Base-by-base conservation (phyloP, 371 early-diverging fungal genomes). In the Smittium culicis region DNA sequence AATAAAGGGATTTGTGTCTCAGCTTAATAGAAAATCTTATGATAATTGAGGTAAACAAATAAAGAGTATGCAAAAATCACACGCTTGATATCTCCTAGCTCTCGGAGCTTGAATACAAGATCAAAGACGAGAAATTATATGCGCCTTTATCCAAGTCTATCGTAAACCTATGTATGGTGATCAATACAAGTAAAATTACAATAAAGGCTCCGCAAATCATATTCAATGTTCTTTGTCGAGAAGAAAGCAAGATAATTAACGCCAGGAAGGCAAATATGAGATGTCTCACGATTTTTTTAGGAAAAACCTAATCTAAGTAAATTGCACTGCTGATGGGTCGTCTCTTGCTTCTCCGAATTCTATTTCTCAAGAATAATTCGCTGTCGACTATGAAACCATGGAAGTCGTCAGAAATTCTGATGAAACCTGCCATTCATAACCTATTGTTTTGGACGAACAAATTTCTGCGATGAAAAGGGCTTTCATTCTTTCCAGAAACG, bases 21-120 rank as follows among this genome's bases (percentile, higher is more conserved):
- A 3, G 72, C 73, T 27, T 78, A 79, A 34, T 71, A 77, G 1
- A 74, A 79, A 72, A 74, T 77, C 29, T 67, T 76, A n/a, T 60
- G 75, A 34, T 31, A 76, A 54, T 67, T 71, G 59, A 35, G 34
- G 29, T 73, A 70, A n/a, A 65, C 32, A 27, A 31, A 28, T 2
- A 59, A 5, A 8, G 58, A 16, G 58, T 32, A n/a, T 29, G 68
- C 65, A 35, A 70, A 70, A 54, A 11, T n/a, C n/a, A 74, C 70
- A 0, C 58, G 57, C 61, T 61, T 66, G 25, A 32, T 62, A 69
- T 68, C 29, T 64, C 67, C 11, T 72, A 75, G 27, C 58, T 75
- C 30, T 34, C 34, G 0, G 62, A 65, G 11, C 74, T 76, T 0
- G 77, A 75, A 1, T 76, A 76, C 35, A 60, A 74, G 64, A 73